Evolutionary conservation across 2,329 filamentous ascomycete genomes (phyloP), one percentile per base, ranked within the genome.

Genomic region (Hortaea sp.): DNA sequence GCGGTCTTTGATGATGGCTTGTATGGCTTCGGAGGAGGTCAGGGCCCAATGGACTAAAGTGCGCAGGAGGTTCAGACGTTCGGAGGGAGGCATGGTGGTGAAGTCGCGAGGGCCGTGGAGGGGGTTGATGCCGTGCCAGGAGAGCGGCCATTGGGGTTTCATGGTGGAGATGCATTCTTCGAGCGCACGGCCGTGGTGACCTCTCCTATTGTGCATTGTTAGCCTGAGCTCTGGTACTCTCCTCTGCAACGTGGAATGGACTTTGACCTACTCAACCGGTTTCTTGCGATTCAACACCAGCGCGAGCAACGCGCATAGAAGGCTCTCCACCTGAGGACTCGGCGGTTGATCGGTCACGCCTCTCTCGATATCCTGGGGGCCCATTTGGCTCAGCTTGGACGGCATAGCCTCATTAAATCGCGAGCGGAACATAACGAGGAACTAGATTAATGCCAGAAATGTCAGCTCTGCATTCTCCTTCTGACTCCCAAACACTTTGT

Each of bases 401-500:
- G 89, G 84, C 56, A 98, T 92, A 50, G 81, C 84, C 50, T 95
- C 88, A 68, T 78, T 82, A 68, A 98, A 97, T 62, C 92, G 87
- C 67, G 85, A 85, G 66, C 90, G 82, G 69, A 97, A 98, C 87
- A 95, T 95, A 56, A 97, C 88, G 67, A 98, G 86, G 69, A 98
- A 95, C 88, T 95, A 61, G 59, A 10, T 32, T 32, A 29, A n/a
- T 39, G 42, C 30, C 43, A 40, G 51, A 49, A 51, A 49, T 76
- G 77, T 78, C 66, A 60, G 59, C 50, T 35, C 3, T 43, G 4
- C 20, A 34, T 29, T 11, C 32, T 10, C 20, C 20, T 2, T 20
- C 20, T 20, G 20, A 2, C 20, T 20, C 20, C 20, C 20, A 45
- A 13, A 35, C 12, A 43, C 3, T 55, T 53, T 51, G 57, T 59